Percentiles rank a stretch among this genome's conserved stretches.
Evolutionary conservation across 495 filamentous ascomycete species (phyloP).

Genomic region (Annulohypoxylon bovei): DNA sequence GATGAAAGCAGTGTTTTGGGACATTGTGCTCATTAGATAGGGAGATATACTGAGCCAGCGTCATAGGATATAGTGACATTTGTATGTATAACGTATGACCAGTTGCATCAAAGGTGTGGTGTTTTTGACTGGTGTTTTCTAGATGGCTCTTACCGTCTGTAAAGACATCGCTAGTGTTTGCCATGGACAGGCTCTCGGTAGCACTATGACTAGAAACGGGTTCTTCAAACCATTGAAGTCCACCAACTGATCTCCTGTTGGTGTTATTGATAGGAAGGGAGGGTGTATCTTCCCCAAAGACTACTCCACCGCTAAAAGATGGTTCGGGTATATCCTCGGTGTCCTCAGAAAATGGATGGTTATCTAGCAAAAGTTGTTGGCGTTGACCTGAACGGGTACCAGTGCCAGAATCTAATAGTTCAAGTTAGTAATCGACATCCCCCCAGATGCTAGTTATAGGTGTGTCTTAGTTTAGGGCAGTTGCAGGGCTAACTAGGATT

Average conservation of each 20-base stretch:
- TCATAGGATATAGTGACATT: conserved; percentile 66
- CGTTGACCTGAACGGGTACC: neutral
- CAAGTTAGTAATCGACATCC: conserved; percentile 1
- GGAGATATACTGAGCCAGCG: conserved; percentile 57
- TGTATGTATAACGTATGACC: conserved; percentile 64
- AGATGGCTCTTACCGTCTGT: conserved; percentile 60
- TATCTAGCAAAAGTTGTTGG: conserved; percentile 36
- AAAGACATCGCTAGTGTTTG: conserved; percentile 59
- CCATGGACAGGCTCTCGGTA: conserved; percentile 48
- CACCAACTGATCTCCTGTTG: neutral
- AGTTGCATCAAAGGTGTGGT: conserved; percentile 45
- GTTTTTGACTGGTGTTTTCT: conserved; percentile 46
- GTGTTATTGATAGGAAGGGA: no score
- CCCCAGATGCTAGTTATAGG: neutral
- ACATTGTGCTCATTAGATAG: conserved; percentile 9
- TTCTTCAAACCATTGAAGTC: conserved; percentile 46
- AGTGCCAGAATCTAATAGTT: conserved; percentile 6
- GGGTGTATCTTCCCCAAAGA: conserved; percentile 45
- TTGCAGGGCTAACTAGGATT: neutral
- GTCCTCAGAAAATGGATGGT: conserved; percentile 32
- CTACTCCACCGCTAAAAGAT: conserved; percentile 35
- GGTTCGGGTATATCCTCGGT: conserved; percentile 8
- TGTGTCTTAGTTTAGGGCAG: no score
- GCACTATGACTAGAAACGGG: conserved; percentile 47
- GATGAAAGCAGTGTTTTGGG: conserved; percentile 63